Conservation (phyloP, 192 early-diverging fungal genomes). For the Radiomyces spectabilis region DNA sequence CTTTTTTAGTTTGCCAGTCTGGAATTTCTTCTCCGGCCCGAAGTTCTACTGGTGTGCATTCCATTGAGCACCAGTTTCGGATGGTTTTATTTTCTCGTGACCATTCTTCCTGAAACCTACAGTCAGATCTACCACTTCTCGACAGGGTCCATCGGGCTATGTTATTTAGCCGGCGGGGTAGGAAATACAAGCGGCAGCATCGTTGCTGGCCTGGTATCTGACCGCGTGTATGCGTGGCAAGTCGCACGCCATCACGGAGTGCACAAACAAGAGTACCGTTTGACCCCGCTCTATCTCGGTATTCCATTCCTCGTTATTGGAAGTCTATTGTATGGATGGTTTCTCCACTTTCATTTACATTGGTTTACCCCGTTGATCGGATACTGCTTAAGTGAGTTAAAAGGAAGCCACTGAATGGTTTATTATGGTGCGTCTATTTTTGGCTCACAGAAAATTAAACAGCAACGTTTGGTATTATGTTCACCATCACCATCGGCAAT, state of each 20-base stretch:
- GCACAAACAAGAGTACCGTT: background rate
- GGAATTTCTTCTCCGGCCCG: conserved; percentile 3
- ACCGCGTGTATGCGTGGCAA: background rate
- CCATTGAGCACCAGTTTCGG: conserved; percentile 41
- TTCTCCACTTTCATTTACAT: background rate
- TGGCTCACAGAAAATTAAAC: background rate
- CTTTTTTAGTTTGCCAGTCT: conserved; percentile 10
- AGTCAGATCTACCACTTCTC: conserved; percentile 30
- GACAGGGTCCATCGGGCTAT: conserved; percentile 35
- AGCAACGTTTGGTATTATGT: conserved; percentile 17
- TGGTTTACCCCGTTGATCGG: conserved; percentile 2
- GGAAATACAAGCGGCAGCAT: conserved; percentile 35
- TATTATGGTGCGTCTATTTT: background rate
- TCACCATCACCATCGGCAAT: conserved; percentile 6
- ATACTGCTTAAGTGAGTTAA: conserved; percentile 1
- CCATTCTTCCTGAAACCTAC: conserved; percentile 34
- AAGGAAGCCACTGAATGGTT: background rate
- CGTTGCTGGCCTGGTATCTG: conserved; percentile 21
- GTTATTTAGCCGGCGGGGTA: conserved; percentile 37
- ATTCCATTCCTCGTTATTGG: conserved; percentile 9
- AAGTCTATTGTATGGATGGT: conserved; percentile 12
- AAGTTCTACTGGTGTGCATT: conserved; percentile 11
- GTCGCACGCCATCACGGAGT: background rate
- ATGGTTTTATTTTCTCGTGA: conserved; percentile 39
- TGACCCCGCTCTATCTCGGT: conserved; percentile 7